Evolutionary conservation across 2,329 filamentous ascomycete genomes (phyloP).

Genomic region (Polytolypa hystricis): DNA sequence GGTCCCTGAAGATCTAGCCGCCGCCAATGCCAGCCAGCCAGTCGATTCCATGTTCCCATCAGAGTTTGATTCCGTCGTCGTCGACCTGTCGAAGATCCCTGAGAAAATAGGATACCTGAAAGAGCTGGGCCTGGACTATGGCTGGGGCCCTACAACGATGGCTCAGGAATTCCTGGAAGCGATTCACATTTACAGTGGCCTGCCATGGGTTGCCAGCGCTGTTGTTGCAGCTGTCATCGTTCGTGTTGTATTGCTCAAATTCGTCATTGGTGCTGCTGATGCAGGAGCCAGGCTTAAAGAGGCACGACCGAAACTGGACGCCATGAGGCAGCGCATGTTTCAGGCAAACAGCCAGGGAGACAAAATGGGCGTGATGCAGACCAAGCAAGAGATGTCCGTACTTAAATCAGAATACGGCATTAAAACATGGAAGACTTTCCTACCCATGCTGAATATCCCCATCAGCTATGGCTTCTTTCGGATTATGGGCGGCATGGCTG

Average conservation of each 20-base stretch:
- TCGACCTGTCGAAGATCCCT: slow-evolving; percentile 46
- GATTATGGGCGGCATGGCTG: slow-evolving; percentile 60
- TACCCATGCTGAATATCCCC: slow-evolving; percentile 54
- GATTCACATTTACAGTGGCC: slow-evolving; percentile 60
- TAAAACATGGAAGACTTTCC: slow-evolving; percentile 38
- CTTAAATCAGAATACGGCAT: slow-evolving; percentile 48
- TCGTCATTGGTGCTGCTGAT: slow-evolving; percentile 52
- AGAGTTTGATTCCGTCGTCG: slow-evolving; percentile 17
- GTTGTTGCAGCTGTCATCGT: slow-evolving; percentile 52
- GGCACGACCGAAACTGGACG: slow-evolving; percentile 47
- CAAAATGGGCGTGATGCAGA: slow-evolving; percentile 35
- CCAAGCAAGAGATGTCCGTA: slow-evolving; percentile 37
- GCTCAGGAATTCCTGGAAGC: slow-evolving; percentile 74
- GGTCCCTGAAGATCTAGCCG: slow-evolving; percentile 12
- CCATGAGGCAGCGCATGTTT: slow-evolving; percentile 47
- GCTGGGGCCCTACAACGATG: slow-evolving; percentile 63
- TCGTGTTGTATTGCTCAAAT: slow-evolving; percentile 55
- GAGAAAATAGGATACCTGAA: slow-evolving; percentile 75
- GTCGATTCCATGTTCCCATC: slow-evolving; percentile 4
- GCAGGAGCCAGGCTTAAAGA: slow-evolving; percentile 51
- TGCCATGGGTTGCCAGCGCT: slow-evolving; percentile 77
- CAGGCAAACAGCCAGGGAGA: slow-evolving; percentile 35
- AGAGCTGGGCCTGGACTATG: slow-evolving; percentile 74
- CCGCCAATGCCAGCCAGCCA: slow-evolving; percentile 7
- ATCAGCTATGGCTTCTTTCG: slow-evolving; percentile 74